Evolutionary conservation across 106 monocot species (phyloP), one percentile per base, ranked within the genome.

Genomic region (Iris macrosiphon): DNA sequence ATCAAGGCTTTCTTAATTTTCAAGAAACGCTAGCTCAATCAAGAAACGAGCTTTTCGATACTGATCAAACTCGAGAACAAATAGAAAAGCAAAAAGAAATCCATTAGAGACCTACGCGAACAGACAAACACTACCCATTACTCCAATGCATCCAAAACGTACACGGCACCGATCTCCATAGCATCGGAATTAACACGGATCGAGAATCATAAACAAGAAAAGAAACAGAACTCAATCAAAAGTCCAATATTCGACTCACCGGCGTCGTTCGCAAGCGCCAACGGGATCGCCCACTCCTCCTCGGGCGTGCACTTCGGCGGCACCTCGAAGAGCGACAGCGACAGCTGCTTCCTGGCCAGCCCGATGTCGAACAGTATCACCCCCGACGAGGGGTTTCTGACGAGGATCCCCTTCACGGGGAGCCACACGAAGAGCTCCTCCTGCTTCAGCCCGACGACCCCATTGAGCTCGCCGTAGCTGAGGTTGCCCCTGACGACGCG

Each of bases 321-420:
- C 27, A 31, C 34, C 38, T 74, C 67, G 18, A 74, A 67, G 51
- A 61, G 45, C n/a, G 60, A 61, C 35, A 66, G 37, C 15, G 67
- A 61, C 11, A 66, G 28, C 54, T 61, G 61, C 60, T 61, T 67
- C 8, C 41, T 53, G 31, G 66, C 60, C 45, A 52, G 22, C 17
- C 60, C 67, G 54, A 74, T 66, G 17, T 67, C 74, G 55, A 73
- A 65, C 18, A 65, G 30, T 24, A 73, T 73, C 45, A 73, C 52
- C 0, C 60, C 65, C 2, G 72, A 72, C 16, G 14, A 20, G 28
- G 64, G 72, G 14, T 65, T 39, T 2, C 13, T 13, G 31, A 64
- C 64, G 41, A 55, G 49, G 41, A 72, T 66, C 6, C 32, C 52
- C 20, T 61, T 53, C 20, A 70, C 62, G 0, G 70, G 70, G 14